phyloP scores from a whole-genome alignment of 371 early-diverging fungal species.

The Smittium culicis region DNA sequence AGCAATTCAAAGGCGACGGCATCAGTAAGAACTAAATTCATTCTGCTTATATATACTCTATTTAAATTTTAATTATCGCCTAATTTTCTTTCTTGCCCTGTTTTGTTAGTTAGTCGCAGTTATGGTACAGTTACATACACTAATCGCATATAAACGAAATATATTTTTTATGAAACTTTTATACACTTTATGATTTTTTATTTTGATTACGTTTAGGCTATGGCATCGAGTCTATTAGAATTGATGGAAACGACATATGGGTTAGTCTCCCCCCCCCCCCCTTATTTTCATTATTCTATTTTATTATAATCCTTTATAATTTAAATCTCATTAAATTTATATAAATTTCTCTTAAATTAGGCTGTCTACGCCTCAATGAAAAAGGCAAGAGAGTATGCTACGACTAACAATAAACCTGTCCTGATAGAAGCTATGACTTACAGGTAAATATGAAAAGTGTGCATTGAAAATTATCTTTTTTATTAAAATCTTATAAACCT shows the following conservation, averaged over 20 bases:
- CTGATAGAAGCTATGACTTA: conserved; percentile 95
- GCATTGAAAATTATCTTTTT: too few species aligned
- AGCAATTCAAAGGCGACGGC: conserved; percentile 95
- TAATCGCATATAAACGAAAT: too few species aligned
- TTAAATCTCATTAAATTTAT: neutral
- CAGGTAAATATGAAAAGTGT: too few species aligned
- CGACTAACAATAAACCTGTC: conserved; percentile 70
- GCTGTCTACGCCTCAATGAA: conserved; percentile 87
- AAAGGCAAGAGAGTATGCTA: conserved; percentile 66
- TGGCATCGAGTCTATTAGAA: conserved; percentile 92
- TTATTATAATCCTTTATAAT: neutral
- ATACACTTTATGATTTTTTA: too few species aligned
- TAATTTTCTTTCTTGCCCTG: too few species aligned
- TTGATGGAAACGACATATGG: conserved; percentile 95
- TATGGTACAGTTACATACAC: too few species aligned
- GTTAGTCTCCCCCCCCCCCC: too few species aligned
- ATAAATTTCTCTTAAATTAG: neutral
- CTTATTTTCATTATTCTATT: neutral
- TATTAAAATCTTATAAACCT: too few species aligned
- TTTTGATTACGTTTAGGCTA: conserved; percentile 82
- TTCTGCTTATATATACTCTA: too few species aligned
- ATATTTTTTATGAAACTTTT: too few species aligned
- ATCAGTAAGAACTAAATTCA: conserved; percentile 40
- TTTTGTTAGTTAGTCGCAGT: too few species aligned
- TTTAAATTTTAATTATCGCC: too few species aligned